Base-by-base conservation (phyloP, 2,329 filamentous ascomycete genomes). In the Colletotrichum liaoningense region DNA sequence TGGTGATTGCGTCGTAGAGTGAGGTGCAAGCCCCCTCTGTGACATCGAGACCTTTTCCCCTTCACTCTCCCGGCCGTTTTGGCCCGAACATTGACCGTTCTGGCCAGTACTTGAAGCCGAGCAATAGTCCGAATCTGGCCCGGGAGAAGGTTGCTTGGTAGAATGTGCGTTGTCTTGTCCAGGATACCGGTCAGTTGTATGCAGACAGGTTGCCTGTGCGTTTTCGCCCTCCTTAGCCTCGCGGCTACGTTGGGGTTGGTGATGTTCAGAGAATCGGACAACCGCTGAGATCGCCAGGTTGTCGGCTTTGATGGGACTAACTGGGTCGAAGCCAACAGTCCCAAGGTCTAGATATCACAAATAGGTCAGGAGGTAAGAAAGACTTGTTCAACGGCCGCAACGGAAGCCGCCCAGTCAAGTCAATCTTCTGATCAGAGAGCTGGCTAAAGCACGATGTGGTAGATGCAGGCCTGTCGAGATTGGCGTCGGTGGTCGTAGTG, bases 21-120 rank as follows among this genome's bases (percentile, higher is more conserved):
- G 86, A 88, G 88, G 84, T 83, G 84, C 85, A 86, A 86, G 82
- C 79, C 86, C 87, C 85, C 86, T 88, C 86, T 90, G 88, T 85
- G 89, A 91, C 90, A 92, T 92, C 85, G 89, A 88, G 85, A 84
- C 84, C 87, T 86, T 86, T 83, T 89, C 88, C 86, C 88, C 88
- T 86, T 83, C 84, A 82, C 83, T 82, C 83, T 83, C 83, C 80
- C 84, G 83, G 83, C 84, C 85, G 82, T 82, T 83, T 83, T 83
- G 84, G 84, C 84, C 86, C 82, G 86, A 83, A 88, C 90, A 92
- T 92, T 86, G 89, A 90, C 86, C 81, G 78, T 80, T 60, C 76
- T 67, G 67, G 57, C 60, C 67, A 73, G 35, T 66, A 65, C 55
- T 67, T 9, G 71, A 66, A 57, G 68, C 28, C 28, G 67, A 57